phyloP scores from a whole-genome alignment of 2,329 filamentous ascomycete species.

The Aaosphaeria pasadenensis region DNA sequence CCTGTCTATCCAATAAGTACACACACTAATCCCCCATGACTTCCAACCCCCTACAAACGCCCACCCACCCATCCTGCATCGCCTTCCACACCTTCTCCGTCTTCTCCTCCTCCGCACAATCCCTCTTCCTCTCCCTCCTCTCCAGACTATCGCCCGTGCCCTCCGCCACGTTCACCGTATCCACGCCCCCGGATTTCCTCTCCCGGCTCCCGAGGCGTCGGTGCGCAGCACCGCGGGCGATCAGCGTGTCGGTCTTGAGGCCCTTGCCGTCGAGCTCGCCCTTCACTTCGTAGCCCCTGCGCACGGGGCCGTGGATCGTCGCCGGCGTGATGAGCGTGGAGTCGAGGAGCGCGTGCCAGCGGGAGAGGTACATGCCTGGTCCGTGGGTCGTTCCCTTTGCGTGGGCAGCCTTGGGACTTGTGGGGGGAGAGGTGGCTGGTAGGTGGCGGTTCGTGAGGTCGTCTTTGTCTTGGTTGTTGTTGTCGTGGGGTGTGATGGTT shows the following conservation, averaged over 20 bases:
- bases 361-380: conserved; percentile 68
- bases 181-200: conserved; percentile 1
- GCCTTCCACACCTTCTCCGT: conserved; percentile 27
- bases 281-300: conserved; percentile 42
- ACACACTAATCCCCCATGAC: conserved; percentile 21
- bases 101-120: conserved; percentile 27
- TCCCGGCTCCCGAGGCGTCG: conserved; percentile 4
- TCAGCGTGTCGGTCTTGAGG: conserved; percentile 17
- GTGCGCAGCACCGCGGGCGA: conserved; percentile 1
- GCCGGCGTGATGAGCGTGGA: conserved; percentile 66
- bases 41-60: conserved; percentile 29
- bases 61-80: conserved; percentile 31
- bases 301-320: conserved; percentile 49
- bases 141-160: conserved; percentile 25
- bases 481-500: not conserved
- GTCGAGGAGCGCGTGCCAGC: conserved; percentile 71
- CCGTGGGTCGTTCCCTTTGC: conserved; percentile 50
- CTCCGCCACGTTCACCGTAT: conserved; percentile 12
- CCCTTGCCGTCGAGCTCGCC: conserved; percentile 35
- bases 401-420: not conserved
- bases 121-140: conserved; percentile 26
- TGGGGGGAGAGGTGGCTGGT: not conserved
- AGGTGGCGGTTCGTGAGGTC: not conserved
- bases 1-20: too few species aligned
- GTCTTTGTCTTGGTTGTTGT: not conserved